These are phyloP conservation scores for Diaporthe sp. DNA, from an alignment of 2,329 filamentous ascomycete species.

Conservation along the genomic window DNA sequence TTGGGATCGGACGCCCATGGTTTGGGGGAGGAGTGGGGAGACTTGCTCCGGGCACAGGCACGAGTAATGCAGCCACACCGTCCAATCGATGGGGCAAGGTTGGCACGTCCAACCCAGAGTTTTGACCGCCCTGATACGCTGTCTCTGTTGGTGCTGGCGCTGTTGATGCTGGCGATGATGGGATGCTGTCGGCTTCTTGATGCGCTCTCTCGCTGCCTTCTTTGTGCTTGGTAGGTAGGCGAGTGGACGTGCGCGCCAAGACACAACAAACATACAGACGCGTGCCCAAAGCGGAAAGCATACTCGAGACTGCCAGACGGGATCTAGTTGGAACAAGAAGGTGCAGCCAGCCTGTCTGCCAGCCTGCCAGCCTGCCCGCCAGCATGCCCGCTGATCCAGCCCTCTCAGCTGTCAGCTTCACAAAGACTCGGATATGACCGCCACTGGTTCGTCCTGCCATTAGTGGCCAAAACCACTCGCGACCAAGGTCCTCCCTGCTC, in stretches of 20 bases:
- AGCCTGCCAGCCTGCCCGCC: not conserved
- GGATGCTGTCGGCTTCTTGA: conserved; percentile 2
- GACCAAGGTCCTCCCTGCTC: conserved; percentile 36
- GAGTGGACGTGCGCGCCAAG: not conserved
- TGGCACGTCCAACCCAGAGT: conserved; percentile 4
- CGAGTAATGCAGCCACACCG: conserved; percentile 33
- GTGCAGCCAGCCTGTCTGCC: not conserved
- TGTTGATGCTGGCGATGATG: not conserved
- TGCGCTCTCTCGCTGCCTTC: not conserved
- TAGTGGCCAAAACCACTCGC: conserved; percentile 29
- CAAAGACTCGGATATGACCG: conserved; percentile 37
- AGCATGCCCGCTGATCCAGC: not conserved
- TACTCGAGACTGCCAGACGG: not conserved
- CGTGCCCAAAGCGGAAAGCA: conserved; percentile 29
- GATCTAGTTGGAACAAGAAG: not conserved
- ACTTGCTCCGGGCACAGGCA: not conserved
- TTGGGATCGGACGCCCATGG: conserved; percentile 6
- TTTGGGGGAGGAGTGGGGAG: conserved; percentile 2
- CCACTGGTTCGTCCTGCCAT: conserved; percentile 31
- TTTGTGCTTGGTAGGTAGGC: no score
- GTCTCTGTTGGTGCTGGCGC: not conserved
- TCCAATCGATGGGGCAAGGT: conserved; percentile 12
- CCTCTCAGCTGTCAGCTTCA: conserved; percentile 13
- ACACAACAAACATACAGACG: not conserved
- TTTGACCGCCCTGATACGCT: not conserved